Evolutionary conservation across 345 rosid genomes (phyloP), one percentile per base, ranked within the genome.

Genomic region (Citrus reticulata): DNA sequence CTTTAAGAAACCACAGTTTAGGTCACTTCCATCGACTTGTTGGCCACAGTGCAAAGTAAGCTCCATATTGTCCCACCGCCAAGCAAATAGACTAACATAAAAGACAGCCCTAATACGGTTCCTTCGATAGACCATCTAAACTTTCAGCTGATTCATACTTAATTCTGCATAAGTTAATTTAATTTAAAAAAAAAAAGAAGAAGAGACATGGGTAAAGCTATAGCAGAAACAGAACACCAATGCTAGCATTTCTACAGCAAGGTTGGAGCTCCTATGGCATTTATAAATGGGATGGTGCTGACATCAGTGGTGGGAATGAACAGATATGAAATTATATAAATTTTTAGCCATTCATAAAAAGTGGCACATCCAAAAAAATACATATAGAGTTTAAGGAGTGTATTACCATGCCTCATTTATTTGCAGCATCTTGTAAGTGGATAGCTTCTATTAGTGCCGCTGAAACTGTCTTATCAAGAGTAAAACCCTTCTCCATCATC

Each of bases 401-500:
- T 42, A 63, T 75, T 75, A 82, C 82, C 85, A 70, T 78, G 81
- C 77, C 74, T 82, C 82, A 82, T 10, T 68, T 85, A 70, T 54
- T 76, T 70, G 78, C 77, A 68, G 72, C 67, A 76, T 77, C 87
- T 63, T 59, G 54, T 72, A 85, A 85, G 76, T 80, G 84, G 54
- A 84, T 84, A 62, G 92, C 91, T 60, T 85, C 84, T 64, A 94
- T 83, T 62, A 94, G 92, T 30, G 82, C 83, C 69, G 88, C 97
- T 35, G 98, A 92, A 78, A 88, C 79, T 80, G 88, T 80, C 83
- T 86, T 89, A 79, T 96, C 98, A 78, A 96, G 98, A 42, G 98
- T 92, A 81, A 91, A 92, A 72, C 99, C 98, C 83, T 85, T 93
- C 83, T 96, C 97, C 99, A 96, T 96, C 99, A 96, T 96, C 85